Evolutionary conservation across 164 flowering plant genomes (phyloP).

Genomic region (Santalum album): DNA sequence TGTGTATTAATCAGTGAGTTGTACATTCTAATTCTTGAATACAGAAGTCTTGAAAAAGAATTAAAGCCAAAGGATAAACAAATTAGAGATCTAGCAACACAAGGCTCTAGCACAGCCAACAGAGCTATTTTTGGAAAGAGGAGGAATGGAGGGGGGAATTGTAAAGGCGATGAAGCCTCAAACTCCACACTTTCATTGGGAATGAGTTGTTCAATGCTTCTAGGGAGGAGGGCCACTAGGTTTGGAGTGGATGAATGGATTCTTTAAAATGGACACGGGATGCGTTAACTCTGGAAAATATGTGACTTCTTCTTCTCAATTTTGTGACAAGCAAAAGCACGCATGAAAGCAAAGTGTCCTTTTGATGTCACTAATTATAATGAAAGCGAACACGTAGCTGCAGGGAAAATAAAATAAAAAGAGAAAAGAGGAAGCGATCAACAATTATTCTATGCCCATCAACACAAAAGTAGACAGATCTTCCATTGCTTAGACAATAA

Average conservation of each 20-base stretch:
- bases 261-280: conserved; percentile 17
- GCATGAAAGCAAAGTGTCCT: no score
- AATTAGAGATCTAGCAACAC: background rate
- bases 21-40: no score
- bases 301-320: background rate
- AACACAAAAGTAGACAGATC: no score
- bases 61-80: conserved; percentile 8
- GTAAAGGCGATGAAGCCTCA: conserved; percentile 2
- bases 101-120: background rate
- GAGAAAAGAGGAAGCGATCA: no score
- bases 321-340: no score
- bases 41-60: no score
- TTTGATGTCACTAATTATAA: no score
- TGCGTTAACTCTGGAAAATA: conserved; percentile 10
- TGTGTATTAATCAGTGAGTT: no score
- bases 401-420: no score
- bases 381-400: no score
- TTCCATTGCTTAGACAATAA: no score
- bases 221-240: conserved; percentile 15
- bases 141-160: background rate
- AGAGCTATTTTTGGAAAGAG: background rate
- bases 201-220: conserved; percentile 12
- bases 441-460: no score
- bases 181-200: background rate
- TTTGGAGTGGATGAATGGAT: conserved; percentile 21